phyloP scores from a whole-genome alignment of 2,329 filamentous ascomycete genomes.

The Stagonosporopsis vannaccii region DNA sequence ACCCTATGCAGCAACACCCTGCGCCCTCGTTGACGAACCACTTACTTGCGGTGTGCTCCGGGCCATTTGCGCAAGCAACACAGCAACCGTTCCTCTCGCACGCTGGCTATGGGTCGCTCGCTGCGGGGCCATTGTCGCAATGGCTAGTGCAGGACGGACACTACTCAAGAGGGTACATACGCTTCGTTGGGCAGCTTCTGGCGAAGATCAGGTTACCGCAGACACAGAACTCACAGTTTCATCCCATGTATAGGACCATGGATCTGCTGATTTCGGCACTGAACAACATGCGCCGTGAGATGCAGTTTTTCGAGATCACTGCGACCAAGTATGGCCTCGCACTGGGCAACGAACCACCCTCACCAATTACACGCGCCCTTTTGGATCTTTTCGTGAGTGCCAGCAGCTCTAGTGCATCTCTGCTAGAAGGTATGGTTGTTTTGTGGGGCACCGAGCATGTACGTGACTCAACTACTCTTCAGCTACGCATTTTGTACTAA shows the following conservation, averaged over 20 bases:
- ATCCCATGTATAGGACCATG: constrained; percentile 64
- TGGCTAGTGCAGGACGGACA: constrained; percentile 78
- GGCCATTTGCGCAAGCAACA: constrained; percentile 64
- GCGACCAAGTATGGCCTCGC: constrained; percentile 66
- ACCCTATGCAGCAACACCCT: constrained; percentile 27
- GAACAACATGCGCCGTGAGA: constrained; percentile 71
- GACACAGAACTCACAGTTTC: constrained; percentile 52
- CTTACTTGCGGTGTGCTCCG: constrained; percentile 60
- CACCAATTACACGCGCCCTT: constrained; percentile 61
- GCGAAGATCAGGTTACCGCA: constrained; percentile 66
- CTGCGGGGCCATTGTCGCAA: constrained; percentile 63
- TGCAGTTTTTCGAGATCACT: constrained; percentile 71
- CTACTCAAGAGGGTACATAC: constrained; percentile 74
- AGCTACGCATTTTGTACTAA: constrained; percentile 13
- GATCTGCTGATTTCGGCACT: constrained; percentile 70
- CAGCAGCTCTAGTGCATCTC: constrained; percentile 57
- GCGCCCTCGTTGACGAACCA: constrained; percentile 63
- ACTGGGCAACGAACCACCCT: constrained; percentile 55
- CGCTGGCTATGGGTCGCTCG: constrained; percentile 68
- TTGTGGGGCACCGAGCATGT: constrained; percentile 78
- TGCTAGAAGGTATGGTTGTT: constrained; percentile 75
- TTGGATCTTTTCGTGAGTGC: constrained; percentile 68
- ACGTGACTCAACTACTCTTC: constrained; percentile 23
- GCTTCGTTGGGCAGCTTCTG: constrained; percentile 70
- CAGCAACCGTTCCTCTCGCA: constrained; percentile 71